Conservation (phyloP, 202 grass and related monocot species). For the Schoenoplectus tabernaemontani region DNA sequence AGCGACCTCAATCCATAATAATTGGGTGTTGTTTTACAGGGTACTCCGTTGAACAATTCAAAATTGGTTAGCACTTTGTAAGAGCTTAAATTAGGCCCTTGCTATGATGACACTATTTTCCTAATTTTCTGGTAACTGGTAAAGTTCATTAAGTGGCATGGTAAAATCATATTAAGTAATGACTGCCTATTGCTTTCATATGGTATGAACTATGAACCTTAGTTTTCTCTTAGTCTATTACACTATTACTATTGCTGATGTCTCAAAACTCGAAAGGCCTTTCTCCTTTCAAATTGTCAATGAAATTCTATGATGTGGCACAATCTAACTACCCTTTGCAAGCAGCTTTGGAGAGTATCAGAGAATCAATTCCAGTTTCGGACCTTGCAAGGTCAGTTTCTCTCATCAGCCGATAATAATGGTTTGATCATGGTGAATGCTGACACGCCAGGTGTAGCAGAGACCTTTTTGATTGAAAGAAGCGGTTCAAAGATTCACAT, state of each 20-base stretch:
- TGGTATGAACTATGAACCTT: too few species aligned
- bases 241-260: background rate
- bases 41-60: background rate
- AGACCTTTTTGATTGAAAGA: conserved; percentile 56
- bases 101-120: background rate
- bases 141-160: background rate
- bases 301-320: background rate
- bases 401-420: conserved; percentile 31
- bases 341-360: conserved; percentile 62
- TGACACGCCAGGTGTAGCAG: conserved; percentile 28
- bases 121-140: background rate
- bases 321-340: background rate
- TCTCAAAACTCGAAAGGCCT: background rate
- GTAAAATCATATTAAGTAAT: background rate
- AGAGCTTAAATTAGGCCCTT: background rate
- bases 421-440: conserved; percentile 40
- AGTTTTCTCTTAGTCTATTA: too few species aligned
- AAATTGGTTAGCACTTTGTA: background rate
- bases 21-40: background rate
- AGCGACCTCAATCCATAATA: background rate
- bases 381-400: conserved; percentile 58
- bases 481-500: conserved; percentile 55
- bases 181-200: background rate
- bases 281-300: background rate
- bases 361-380: conserved; percentile 57